Evolutionary conservation across 352 stramenopile genomes (phyloP), one percentile per base, ranked within the genome.

Genomic region (Plasmopara viticola): DNA sequence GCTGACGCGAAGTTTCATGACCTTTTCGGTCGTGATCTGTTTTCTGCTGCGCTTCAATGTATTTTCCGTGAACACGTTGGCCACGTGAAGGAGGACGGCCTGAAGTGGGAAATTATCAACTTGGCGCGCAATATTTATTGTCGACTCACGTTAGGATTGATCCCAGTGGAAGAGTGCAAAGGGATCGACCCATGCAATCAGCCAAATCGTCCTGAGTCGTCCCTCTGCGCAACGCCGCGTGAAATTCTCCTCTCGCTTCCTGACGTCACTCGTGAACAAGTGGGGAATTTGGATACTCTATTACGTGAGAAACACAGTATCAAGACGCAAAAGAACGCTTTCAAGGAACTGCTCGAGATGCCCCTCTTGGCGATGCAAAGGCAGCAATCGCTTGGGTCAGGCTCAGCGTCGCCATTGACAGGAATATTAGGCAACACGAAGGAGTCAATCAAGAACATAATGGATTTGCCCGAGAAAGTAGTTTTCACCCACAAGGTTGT

Each of bases 51-150:
- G 14, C 56, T 91, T 6, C 61, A 80, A 25, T 65, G 69, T 20
- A 57, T 91, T 31, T 28, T 91, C 17, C 60, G 69, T 15, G 76
- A 91, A 38, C 62, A 80, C 45, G 58, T 68, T 5, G 78, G 75
- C 20, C 70, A 85, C 47, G 78, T 86, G 33, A 87, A 89, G 58
- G 80, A 91, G 60, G 80, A 91, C 46, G 72, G 72, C 9, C 65
- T 91, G 12, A 91, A 88, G 48, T 91, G 80, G 80, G 80, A 91
- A 53, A 69, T 91, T 12, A 87, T 91, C 53, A 91, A 91, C 51
- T 62, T 91, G n/a, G 65, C 72, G 9, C 78, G 80, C 31, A 91
- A 91, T 64, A 84, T 88, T 48, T 91, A 89, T 64, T 91, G 76
- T 45, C 69, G 80, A 9, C 51, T 87, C 1, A 77, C 73, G 4